phyloP scores from a whole-genome alignment of 169 alveolate genomes.

The Neospora caninum region DNA sequence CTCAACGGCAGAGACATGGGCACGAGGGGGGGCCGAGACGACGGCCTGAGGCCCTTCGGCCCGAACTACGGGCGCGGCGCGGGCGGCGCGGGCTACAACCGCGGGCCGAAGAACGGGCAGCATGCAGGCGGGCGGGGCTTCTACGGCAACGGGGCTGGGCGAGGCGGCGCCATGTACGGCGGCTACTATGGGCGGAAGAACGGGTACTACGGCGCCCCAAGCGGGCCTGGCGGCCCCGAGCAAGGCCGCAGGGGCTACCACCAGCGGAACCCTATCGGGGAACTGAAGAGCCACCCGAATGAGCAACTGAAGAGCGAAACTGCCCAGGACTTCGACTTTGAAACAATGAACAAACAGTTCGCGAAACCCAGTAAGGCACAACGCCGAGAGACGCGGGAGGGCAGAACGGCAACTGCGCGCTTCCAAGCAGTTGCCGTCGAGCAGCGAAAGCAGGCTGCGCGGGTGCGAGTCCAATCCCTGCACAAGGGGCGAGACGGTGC shows the following conservation, averaged over 20 bases:
- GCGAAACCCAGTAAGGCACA: slow-evolving; percentile 53
- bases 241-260: slow-evolving; percentile 44
- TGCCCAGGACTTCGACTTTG: slow-evolving; percentile 64
- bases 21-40: neutral
- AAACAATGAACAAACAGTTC: slow-evolving; percentile 52
- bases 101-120: neutral
- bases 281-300: slow-evolving; percentile 60
- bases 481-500: too few species aligned
- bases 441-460: too few species aligned
- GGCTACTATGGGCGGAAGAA: neutral
- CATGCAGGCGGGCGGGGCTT: neutral
- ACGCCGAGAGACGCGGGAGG: neutral
- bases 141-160: neutral
- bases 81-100: neutral
- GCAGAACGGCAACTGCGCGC: too few species aligned
- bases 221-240: slow-evolving; percentile 3
- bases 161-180: neutral
- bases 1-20: neutral
- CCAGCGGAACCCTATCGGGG: slow-evolving; percentile 60
- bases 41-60: neutral
- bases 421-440: too few species aligned
- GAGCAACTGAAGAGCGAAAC: slow-evolving; percentile 61
- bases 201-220: slow-evolving; percentile 19
- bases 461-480: too few species aligned
- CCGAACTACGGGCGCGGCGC: neutral